Conservation (phyloP, 1,139 yeast species). For the Zygoascus hellenicus region DNA sequence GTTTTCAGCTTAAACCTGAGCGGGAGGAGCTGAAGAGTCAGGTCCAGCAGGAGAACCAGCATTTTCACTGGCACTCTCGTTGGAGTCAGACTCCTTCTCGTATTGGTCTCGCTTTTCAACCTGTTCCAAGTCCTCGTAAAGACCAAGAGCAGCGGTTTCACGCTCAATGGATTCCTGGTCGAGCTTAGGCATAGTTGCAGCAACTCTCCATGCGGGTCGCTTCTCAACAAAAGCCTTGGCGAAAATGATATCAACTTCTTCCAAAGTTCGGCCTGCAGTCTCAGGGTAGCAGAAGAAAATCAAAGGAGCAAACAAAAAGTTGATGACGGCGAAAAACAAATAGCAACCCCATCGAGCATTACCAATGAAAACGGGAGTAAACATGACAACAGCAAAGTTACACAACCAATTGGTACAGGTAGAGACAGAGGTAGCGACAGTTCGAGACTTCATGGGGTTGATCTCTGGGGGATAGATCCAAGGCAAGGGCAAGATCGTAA, state of each 20-base stretch:
- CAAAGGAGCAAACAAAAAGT: conserved; percentile 58
- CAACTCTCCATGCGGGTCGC: conserved; percentile 28
- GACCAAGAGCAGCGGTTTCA: conserved; percentile 28
- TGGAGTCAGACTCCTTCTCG: conserved; percentile 5
- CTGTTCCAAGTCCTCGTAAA: conserved; percentile 17
- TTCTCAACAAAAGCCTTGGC: conserved; percentile 30
- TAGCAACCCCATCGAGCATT: conserved; percentile 44
- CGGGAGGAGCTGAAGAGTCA: neutral
- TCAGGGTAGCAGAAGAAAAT: conserved; percentile 67
- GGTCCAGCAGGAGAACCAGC: neutral
- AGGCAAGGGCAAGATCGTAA: conserved; percentile 49
- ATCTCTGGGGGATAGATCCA: conserved; percentile 35
- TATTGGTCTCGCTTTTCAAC: conserved; percentile 10
- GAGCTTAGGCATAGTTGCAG: conserved; percentile 28
- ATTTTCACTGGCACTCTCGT: neutral
- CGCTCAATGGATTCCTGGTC: conserved; percentile 24
- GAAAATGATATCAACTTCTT: conserved; percentile 58
- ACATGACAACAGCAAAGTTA: conserved; percentile 49
- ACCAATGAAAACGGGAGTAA: conserved; percentile 47
- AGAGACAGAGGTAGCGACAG: conserved; percentile 47
- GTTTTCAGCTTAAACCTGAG: neutral
- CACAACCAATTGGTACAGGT: conserved; percentile 50
- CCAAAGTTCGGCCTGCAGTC: conserved; percentile 57
- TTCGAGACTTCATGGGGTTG: conserved; percentile 53
- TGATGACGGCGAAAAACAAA: conserved; percentile 40